phyloP scores from a whole-genome alignment of 345 rosid species.

The Pelargonium nanum region DNA sequence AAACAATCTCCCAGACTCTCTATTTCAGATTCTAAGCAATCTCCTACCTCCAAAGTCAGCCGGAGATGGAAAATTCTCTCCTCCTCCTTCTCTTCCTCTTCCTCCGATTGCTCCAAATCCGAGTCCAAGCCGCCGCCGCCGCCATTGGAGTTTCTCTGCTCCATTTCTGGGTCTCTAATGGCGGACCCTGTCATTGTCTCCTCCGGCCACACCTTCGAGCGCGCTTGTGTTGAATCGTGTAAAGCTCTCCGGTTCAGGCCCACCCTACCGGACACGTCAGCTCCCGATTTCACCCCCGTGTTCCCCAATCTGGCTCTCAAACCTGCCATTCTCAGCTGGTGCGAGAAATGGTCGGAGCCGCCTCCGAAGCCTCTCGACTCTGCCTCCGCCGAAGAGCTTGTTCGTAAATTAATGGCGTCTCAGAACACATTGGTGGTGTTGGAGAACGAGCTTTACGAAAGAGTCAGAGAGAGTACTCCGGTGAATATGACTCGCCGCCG shows the following conservation, averaged over 20 bases:
- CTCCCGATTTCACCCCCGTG: background rate
- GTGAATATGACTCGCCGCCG: constrained; percentile 17
- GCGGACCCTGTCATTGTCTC: background rate
- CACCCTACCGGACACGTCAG: background rate
- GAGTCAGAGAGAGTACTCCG: constrained; percentile 34
- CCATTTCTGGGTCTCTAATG: background rate
- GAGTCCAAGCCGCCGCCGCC: no score
- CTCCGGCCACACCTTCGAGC: constrained; percentile 9
- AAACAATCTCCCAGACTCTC: no score
- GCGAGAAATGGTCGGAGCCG: background rate
- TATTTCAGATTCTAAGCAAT: no score
- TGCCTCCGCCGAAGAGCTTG: constrained; percentile 37
- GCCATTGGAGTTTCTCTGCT: no score
- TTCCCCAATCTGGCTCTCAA: background rate
- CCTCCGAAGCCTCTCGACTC: constrained; percentile 46
- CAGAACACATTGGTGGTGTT: constrained; percentile 23
- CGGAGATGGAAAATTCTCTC: no score
- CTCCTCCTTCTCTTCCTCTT: no score
- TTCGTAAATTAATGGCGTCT: constrained; percentile 28
- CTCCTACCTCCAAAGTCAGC: no score
- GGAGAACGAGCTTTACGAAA: constrained; percentile 26
- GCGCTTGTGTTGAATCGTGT: background rate
- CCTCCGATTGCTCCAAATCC: no score
- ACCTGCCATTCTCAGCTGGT: background rate
- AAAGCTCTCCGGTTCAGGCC: background rate